Evolutionary conservation across 306 rosid species (phyloP).

Genomic region (Pterocarpus santalinus): DNA sequence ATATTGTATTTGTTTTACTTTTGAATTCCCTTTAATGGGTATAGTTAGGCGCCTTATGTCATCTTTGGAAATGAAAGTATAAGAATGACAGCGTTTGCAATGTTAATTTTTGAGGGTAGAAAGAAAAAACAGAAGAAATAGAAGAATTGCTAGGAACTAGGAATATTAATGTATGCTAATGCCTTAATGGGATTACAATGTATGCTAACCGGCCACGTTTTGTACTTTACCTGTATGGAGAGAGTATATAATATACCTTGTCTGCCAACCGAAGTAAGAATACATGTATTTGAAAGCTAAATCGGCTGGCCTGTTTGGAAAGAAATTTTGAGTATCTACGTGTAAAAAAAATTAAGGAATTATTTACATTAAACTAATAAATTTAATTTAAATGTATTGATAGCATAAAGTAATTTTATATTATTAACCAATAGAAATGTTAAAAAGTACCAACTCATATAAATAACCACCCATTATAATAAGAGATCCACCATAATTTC

Average conservation of each 20-base stretch:
- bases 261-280: background rate
- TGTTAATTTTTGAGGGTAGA: background rate
- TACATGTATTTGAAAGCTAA: background rate
- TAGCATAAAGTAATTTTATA: too few relatives aligned
- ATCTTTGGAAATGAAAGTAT: background rate
- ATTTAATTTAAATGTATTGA: too few relatives aligned
- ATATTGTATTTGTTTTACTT: too few relatives aligned
- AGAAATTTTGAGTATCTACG: too few relatives aligned
- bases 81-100: background rate
- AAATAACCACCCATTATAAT: too few relatives aligned
- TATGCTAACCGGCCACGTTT: background rate
- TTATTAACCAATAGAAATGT: too few relatives aligned
- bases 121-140: background rate
- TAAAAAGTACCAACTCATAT: too few relatives aligned
- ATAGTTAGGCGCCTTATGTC: background rate
- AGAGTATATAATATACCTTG: background rate
- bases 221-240: conserved; percentile 14
- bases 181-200: background rate
- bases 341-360: too few relatives aligned
- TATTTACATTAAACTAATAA: too few relatives aligned
- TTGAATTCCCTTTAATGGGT: background rate
- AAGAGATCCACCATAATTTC: too few relatives aligned
- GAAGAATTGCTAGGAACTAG: background rate
- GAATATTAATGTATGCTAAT: background rate
- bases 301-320: background rate